phyloP scores from a whole-genome alignment of 2,329 filamentous ascomycete genomes.

The Aureobasidium sp. region DNA sequence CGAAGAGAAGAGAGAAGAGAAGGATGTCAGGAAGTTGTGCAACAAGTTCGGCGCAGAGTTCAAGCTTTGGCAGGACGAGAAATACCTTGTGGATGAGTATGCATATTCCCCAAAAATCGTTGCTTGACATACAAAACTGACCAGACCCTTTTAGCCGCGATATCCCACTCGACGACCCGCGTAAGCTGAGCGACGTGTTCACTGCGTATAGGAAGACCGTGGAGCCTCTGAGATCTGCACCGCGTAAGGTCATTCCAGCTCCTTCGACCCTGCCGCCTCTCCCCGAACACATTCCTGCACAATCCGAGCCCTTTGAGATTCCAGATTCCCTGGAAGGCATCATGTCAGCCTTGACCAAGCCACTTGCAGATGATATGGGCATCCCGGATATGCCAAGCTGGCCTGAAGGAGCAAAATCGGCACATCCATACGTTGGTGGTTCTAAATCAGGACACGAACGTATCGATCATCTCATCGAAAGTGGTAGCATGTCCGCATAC shows the following conservation, averaged over 20 bases:
- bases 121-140: neutral
- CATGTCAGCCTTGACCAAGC: conserved; percentile 46
- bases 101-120: conserved; percentile 24
- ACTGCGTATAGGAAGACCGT: conserved; percentile 65
- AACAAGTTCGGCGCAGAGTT: conserved; percentile 48
- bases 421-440: conserved; percentile 61
- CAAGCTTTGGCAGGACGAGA: conserved; percentile 62
- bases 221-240: conserved; percentile 59
- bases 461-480: conserved; percentile 51
- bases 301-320: conserved; percentile 54
- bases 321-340: conserved; percentile 47
- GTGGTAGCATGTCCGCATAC: conserved; percentile 54
- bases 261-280: conserved; percentile 51
- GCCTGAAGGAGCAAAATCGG: conserved; percentile 47
- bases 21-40: conserved; percentile 45
- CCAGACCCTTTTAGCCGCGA: conserved; percentile 47
- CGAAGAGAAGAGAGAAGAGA: conserved; percentile 61
- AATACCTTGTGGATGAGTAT: conserved; percentile 72
- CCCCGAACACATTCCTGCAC: conserved; percentile 48
- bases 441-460: conserved; percentile 52
- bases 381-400: conserved; percentile 43
- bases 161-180: conserved; percentile 46
- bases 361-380: conserved; percentile 43
- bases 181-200: conserved; percentile 64
- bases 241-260: conserved; percentile 47